Base-by-base conservation (phyloP, 2,329 filamentous ascomycete species). In the Pseudogymnoascus sp. region DNA sequence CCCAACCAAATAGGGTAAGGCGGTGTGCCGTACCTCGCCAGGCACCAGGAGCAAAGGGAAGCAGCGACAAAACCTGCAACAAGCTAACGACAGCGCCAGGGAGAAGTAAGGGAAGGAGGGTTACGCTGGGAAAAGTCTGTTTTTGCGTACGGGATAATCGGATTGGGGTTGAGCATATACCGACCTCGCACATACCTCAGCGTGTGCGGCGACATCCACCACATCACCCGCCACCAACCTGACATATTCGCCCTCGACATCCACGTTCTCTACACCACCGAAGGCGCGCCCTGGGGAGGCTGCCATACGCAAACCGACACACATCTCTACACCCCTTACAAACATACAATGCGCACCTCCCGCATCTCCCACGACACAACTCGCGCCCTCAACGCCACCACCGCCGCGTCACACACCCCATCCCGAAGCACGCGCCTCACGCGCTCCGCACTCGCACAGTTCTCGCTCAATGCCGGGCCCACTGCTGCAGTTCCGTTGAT, bases 301-400 rank as follows among this genome's bases (percentile, higher is more conserved):
- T 7, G 16, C 41, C 1, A 23, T 6, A 45, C 1, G 5, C 19
- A 2, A 6, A 45, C 41, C 41, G 10, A 45, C 4, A 45, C 41
- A 45, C 19, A 45, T 10, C 19, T 23, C 19, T 6, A 45, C 19
- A 39, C 41, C 4, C 11, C 19, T 16, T 6, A 45, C 41, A 6
- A 23, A 21, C 16, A 45, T 13, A 39, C n/a, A 48, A 75, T 75
- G 72, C 67, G 72, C 13, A 83, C 83, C 4, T 87, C 85, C 7
- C 78, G 80, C 45, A 75, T 85, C 62, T 85, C 85, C 7, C 79
- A 79, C 69, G 84, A 88, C 28, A 83, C 85, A 0, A 76, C 83
- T 4, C 84, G 80, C 66, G 73, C 86, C n/a, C 76, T 86, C 60
- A 78, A 81, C 67, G 73, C 77, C 5, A 69, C 80, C n/a, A 77